A percentile compares a stretch with the other conserved stretches of the same genome.
phyloP scores from a whole-genome alignment of 2,329 filamentous ascomycete genomes.

The Aspergillus fijiensis region DNA sequence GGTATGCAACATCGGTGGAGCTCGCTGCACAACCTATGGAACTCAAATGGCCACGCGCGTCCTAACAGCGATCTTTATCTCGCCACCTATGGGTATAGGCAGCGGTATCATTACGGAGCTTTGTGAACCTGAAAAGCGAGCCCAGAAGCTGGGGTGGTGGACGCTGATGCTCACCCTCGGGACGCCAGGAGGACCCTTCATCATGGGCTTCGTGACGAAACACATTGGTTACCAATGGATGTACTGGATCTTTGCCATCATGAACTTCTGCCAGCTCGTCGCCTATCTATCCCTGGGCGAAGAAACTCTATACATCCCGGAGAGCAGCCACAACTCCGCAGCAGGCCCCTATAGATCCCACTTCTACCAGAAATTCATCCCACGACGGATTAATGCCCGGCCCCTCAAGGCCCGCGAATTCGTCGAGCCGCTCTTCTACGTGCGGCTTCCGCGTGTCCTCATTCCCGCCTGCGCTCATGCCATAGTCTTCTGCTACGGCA shows the following conservation, averaged over 20 bases:
- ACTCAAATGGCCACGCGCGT: constrained; percentile 52
- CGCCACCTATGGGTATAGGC: constrained; percentile 52
- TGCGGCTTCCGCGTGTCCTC: constrained; percentile 45
- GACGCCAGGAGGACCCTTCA: constrained; percentile 39
- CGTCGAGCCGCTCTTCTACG: constrained; percentile 48
- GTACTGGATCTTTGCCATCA: constrained; percentile 58
- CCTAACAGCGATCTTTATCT: constrained; percentile 53
- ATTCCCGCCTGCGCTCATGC: constrained; percentile 54
- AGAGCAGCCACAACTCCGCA: constrained; percentile 33
- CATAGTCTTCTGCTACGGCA: constrained; percentile 56
- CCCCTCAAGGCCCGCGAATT: constrained; percentile 51
- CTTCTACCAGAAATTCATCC: constrained; percentile 39
- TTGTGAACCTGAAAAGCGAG: constrained; percentile 54
- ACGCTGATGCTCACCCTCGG: constrained; percentile 51
- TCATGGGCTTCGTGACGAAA: constrained; percentile 46
- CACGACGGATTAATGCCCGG: constrained; percentile 49
- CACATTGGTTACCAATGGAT: constrained; percentile 57
- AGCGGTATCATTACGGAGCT: constrained; percentile 55
- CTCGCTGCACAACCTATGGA: constrained; percentile 47
- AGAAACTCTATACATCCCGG: constrained; percentile 54
- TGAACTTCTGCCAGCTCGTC: constrained; percentile 55
- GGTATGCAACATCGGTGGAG: constrained; percentile 55
- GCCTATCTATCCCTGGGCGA: constrained; percentile 54
- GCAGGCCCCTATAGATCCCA: constrained; percentile 25
- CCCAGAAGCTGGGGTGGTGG: constrained; percentile 55